Evolutionary conservation across 2,329 filamentous ascomycete species (phyloP).

Genomic region (Fusarium phyllophilum): DNA sequence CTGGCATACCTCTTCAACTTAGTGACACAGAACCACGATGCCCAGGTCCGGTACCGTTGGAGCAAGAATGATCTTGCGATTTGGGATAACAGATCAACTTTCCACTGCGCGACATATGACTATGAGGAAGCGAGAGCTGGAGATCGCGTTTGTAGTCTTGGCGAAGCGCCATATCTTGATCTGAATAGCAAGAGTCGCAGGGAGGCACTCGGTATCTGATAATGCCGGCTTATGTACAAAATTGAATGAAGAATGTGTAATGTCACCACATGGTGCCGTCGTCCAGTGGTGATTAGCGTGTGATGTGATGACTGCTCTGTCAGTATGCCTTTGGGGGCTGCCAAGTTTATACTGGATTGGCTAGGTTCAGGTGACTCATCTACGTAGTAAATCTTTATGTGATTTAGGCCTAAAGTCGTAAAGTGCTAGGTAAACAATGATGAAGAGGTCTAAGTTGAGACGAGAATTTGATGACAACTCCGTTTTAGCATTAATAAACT

Average conservation of each 20-base stretch:
- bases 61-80: conserved; percentile 66
- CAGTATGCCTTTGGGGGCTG: background rate
- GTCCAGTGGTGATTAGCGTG: too few species aligned
- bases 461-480: background rate
- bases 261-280: background rate
- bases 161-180: conserved; percentile 57
- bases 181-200: conserved; percentile 50
- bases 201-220: conserved; percentile 48
- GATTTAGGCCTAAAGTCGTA: background rate
- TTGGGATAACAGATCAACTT: conserved; percentile 71
- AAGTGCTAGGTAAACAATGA: background rate
- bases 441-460: background rate
- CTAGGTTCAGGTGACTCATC: background rate
- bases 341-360: too few species aligned
- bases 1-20: conserved; percentile 60
- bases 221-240: background rate
- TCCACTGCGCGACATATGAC: conserved; percentile 69
- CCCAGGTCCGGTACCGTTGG: conserved; percentile 66
- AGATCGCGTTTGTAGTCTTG: conserved; percentile 54
- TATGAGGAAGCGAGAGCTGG: conserved; percentile 59
- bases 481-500: background rate
- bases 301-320: background rate
- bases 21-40: conserved; percentile 65
- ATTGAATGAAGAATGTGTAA: background rate
- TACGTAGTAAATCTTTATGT: background rate